Conservation (phyloP, 495 filamentous ascomycete genomes). For the Aspergillus campestris region DNA sequence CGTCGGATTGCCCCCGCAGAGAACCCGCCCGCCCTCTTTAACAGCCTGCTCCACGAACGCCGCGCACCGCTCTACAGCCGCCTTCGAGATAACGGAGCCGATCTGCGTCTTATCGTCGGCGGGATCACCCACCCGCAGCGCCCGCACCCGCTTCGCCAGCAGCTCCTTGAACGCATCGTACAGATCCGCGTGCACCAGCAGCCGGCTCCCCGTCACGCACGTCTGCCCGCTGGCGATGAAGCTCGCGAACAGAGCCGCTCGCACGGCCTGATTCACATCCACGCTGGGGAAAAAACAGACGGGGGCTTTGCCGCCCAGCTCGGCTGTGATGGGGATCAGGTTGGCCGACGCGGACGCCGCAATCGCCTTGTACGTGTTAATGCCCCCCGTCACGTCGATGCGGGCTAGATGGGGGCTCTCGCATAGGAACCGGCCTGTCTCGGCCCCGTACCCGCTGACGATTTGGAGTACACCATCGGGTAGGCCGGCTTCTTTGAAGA, state of each 20-base stretch:
- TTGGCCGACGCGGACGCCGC: slow-evolving; percentile 42
- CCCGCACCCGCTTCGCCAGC: slow-evolving; percentile 32
- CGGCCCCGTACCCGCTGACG: slow-evolving; percentile 45
- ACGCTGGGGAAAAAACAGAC: slow-evolving; percentile 46
- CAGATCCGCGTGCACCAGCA: slow-evolving; percentile 45
- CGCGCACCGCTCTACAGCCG: slow-evolving; percentile 28
- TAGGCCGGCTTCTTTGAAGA: slow-evolving; percentile 46
- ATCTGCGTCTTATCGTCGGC: slow-evolving; percentile 33
- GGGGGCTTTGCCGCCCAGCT: slow-evolving; percentile 54
- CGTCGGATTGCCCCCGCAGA: slow-evolving; percentile 29
- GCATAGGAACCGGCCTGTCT: slow-evolving; percentile 47
- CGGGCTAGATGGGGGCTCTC: slow-evolving; percentile 45
- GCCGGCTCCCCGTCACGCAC: slow-evolving; percentile 51
- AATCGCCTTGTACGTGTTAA: slow-evolving; percentile 36
- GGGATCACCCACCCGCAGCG: slow-evolving; percentile 41
- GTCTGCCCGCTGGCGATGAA: slow-evolving; percentile 55
- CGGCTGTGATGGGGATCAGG: slow-evolving; percentile 47
- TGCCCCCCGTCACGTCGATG: slow-evolving; percentile 55
- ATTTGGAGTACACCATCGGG: slow-evolving; percentile 51
- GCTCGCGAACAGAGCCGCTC: slow-evolving; percentile 50
- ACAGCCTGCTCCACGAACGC: slow-evolving; percentile 28
- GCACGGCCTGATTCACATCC: slow-evolving; percentile 42
- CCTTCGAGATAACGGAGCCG: slow-evolving; percentile 33
- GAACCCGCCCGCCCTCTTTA: slow-evolving; percentile 16
- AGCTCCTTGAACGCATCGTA: slow-evolving; percentile 28